Percentiles rank a stretch among this genome's conserved stretches.
Conservation (phyloP, 2,329 filamentous ascomycete species). For the Atkinsonella hypoxylon region DNA sequence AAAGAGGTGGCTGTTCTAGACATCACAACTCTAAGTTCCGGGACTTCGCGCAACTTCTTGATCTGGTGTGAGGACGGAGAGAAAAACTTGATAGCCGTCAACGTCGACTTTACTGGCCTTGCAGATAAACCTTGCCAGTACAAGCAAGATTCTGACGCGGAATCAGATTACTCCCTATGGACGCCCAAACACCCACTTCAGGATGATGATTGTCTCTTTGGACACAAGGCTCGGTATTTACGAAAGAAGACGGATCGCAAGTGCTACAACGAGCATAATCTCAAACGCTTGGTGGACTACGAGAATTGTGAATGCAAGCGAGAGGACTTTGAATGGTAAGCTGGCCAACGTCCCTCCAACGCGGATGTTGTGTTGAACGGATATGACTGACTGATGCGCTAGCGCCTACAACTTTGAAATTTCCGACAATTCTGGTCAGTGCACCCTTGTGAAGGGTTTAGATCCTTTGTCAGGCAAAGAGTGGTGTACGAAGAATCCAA, state of each 20-base stretch:
- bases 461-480: constrained; percentile 39
- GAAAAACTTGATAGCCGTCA: constrained; percentile 57
- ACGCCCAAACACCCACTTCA: constrained; percentile 71
- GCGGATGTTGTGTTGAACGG: constrained; percentile 14
- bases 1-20: constrained; percentile 62
- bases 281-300: constrained; percentile 60
- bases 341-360: neutral
- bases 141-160: constrained; percentile 39
- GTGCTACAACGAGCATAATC: constrained; percentile 71
- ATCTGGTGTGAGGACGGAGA: constrained; percentile 61
- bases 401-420: constrained; percentile 92
- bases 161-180: constrained; percentile 75
- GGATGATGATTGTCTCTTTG: constrained; percentile 77
- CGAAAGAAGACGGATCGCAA: constrained; percentile 70
- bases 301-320: constrained; percentile 74
- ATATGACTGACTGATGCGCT: constrained; percentile 1
- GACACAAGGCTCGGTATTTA: constrained; percentile 78
- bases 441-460: constrained; percentile 63
- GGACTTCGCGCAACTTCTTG: constrained; percentile 82
- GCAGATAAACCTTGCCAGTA: constrained; percentile 61
- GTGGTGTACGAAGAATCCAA: constrained; percentile 48
- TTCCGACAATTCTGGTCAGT: constrained; percentile 60
- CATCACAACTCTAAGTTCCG: constrained; percentile 79
- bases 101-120: constrained; percentile 79
- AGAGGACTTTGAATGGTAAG: constrained; percentile 82